Percentiles rank a stretch among this genome's conserved stretches.
phyloP scores from a whole-genome alignment of 139 green algal genomes.

The Coelastrella sp. region DNA sequence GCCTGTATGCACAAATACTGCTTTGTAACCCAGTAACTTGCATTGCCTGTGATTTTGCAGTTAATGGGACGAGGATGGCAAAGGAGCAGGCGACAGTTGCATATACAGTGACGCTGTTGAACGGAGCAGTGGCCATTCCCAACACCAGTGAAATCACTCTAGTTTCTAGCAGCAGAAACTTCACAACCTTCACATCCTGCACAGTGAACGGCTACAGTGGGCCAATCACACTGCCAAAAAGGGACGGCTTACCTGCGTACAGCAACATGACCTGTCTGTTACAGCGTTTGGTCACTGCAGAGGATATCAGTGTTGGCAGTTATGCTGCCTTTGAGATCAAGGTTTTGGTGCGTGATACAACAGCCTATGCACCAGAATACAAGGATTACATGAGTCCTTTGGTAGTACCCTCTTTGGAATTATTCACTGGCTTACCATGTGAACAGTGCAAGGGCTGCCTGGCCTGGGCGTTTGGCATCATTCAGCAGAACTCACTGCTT shows the following conservation, averaged over 20 bases:
- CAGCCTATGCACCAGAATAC: neutral
- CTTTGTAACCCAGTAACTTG: neutral
- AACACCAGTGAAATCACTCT: neutral
- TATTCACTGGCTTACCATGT: conserved; percentile 7
- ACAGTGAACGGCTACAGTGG: too few species aligned
- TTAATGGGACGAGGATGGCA: neutral
- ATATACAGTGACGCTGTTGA: neutral
- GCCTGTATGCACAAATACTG: neutral
- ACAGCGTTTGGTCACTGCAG: neutral
- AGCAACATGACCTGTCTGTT: neutral
- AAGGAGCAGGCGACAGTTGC: neutral
- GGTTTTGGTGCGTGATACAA: neutral
- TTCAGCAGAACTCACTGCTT: neutral
- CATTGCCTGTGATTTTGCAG: neutral
- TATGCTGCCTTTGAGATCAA: neutral
- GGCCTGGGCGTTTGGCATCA: neutral
- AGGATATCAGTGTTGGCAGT: neutral
- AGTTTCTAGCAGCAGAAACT: neutral
- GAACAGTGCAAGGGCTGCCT: neutral
- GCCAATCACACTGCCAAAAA: neutral
- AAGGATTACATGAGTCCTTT: too few species aligned
- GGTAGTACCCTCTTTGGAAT: neutral
- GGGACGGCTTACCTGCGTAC: neutral
- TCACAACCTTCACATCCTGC: neutral
- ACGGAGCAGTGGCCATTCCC: neutral